These are phyloP conservation scores for Fusarium sterilihyphosum DNA, from an alignment of 2,329 filamentous ascomycete genomes.

Conservation along the genomic window DNA sequence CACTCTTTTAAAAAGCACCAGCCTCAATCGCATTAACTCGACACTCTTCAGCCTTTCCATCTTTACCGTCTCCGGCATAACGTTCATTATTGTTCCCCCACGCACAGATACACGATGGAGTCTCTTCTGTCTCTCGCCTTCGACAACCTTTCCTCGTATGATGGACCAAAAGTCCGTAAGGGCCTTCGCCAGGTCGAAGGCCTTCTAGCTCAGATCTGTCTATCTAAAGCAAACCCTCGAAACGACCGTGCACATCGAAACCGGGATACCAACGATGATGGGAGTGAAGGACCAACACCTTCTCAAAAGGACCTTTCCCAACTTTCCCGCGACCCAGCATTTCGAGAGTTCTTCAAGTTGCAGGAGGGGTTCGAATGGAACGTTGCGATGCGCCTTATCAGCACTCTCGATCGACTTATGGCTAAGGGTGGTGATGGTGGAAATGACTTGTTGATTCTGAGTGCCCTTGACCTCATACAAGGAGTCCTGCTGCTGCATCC, in stretches of 20 bases:
- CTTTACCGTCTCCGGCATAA: background rate
- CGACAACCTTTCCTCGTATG: constrained; percentile 94
- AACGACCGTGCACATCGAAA: constrained; percentile 32
- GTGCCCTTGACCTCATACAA: constrained; percentile 88
- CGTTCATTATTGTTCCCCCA: constrained; percentile 7
- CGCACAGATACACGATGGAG: constrained; percentile 71
- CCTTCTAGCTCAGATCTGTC: constrained; percentile 91
- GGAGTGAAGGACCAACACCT: constrained; percentile 54
- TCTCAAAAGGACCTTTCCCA: constrained; percentile 72
- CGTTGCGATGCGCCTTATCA: constrained; percentile 85
- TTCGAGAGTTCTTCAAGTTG: constrained; percentile 94
- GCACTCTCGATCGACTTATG: constrained; percentile 85
- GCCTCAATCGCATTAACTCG: background rate
- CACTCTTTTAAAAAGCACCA: constrained; percentile 10
- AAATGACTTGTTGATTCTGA: constrained; percentile 89
- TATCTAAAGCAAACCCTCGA: constrained; percentile 67
- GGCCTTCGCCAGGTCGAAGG: constrained; percentile 94
- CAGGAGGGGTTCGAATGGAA: constrained; percentile 99
- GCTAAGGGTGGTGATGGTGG: constrained; percentile 84
- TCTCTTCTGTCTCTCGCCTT: constrained; percentile 91
- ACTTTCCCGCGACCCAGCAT: constrained; percentile 84
- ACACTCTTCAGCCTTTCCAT: constrained; percentile 12
- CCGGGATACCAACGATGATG: constrained; percentile 44
- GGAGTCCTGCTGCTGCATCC: constrained; percentile 89
- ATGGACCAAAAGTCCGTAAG: constrained; percentile 89